Evolutionary conservation across 352 stramenopile species (phyloP), one percentile per base, ranked within the genome.

Genomic region (Phytophthora pinifolia): DNA sequence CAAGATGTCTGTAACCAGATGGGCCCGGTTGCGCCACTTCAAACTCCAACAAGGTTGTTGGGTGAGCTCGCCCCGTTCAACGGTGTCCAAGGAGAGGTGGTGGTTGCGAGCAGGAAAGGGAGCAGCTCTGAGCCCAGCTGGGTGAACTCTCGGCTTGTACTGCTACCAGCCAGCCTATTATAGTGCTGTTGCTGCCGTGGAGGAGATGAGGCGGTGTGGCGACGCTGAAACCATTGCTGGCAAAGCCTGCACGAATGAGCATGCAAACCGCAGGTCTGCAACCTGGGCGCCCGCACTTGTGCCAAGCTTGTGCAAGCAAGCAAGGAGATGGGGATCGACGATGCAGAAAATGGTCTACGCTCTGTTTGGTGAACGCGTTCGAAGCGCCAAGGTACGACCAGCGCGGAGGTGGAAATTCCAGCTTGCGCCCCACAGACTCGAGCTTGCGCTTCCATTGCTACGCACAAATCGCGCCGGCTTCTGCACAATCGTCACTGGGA

Each of bases 391-490:
- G 13, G 10, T 42, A 3, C n/a, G 34, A 45, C 39, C 31, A 15
- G 41, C 38, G 37, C n/a, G 5, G 38, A 13, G 18, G 31, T 36
- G 43, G 43, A 46, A 48, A 18, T 47, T 27, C 22, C 22, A 27
- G 22, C 22, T 46, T 14, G 42, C 20, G 18, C 34, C 31, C 31
- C 13, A 25, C 6, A 37, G 29, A 4, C 22, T 27, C 15, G 35
- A 65, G 61, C 48, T 69, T 69, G 61, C 61, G 55, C 48, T 69
- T 69, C 61, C 65, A 61, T 37, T 65, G 55, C 37, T 50, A 65
- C 61, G 27, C 22, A 33, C 60, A 69, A 61, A 64, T 65, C 60
- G 39, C 32, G 27, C 18, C 17, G 38, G 36, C n/a, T 29, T 52
- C 39, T 25, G 39, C 22, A 34, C 39, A 42, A 64, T 59, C 60